Base-by-base conservation (phyloP, 2,329 filamentous ascomycete species). In the Beauveria varroae region DNA sequence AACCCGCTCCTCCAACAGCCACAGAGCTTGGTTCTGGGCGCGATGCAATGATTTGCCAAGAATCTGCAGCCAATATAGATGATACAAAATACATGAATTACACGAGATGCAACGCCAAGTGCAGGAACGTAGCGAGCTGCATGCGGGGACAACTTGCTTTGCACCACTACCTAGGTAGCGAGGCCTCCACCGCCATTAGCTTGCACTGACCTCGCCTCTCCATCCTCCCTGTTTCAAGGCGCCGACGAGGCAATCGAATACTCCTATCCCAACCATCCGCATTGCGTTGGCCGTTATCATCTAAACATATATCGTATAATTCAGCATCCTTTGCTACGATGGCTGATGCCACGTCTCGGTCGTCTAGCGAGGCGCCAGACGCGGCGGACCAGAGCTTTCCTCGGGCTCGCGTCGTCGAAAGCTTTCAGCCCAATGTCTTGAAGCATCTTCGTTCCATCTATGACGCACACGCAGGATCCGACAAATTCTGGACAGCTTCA, bases 381-480 rank as follows among this genome's bases (percentile, higher is more conserved):
- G 47, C 37, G 22, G 9, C 22, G 3, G 22, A 40, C 2, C 16
- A 74, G 71, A 62, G 72, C 69, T 24, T 70, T 73, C 55, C 67
- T 70, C n/a, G 7, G 10, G 8, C 47, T 18, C 72, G 70, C 51
- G 67, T 64, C 41, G 69, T 79, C 64, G 67, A 71, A 41, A 69
- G 72, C 37, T 61, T 81, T 37, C 74, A 74, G 60, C 64, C 73
- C 3, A 65, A 72, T 0, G 64, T 77, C 28, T 63, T 76, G 46
- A 62, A 67, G 8, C 73, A 79, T 57, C 70, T 81, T 10, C 71
- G 74, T 60, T 72, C 71, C 52, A 72, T 80, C 56, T 81, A 76
- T 68, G 66, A 70, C 53, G 63, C 68, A n/a, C 73, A 79, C 51
- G 71, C 71, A 7, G 70, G 71, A 63, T 64, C 67, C 24, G 66